A percentile compares a stretch with the other conserved stretches of the same genome.
phyloP scores from a whole-genome alignment of 2,329 filamentous ascomycete genomes.

The Orbilia blumenaviensis region DNA sequence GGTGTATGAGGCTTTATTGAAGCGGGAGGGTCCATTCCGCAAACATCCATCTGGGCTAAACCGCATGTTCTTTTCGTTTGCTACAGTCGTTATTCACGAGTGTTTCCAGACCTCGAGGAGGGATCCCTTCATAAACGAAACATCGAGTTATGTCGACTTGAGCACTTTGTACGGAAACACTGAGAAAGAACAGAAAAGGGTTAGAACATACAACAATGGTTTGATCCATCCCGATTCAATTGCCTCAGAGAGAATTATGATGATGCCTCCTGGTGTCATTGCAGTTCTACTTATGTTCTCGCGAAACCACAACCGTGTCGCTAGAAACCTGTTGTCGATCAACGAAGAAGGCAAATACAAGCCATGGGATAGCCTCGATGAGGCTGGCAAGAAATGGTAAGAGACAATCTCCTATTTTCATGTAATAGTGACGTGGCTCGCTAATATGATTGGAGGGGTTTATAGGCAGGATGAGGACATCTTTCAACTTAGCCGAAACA shows the following conservation, averaged over 20 bases:
- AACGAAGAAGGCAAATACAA: slow-evolving; percentile 70
- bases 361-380: slow-evolving; percentile 61
- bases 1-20: slow-evolving; percentile 64
- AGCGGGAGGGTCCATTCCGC: slow-evolving; percentile 68
- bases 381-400: slow-evolving; percentile 61
- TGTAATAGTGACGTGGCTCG: slow-evolving; percentile 53
- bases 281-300: slow-evolving; percentile 74
- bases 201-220: slow-evolving; percentile 71
- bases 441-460: slow-evolving; percentile 59
- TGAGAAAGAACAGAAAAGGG: slow-evolving; percentile 70
- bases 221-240: slow-evolving; percentile 77
- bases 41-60: slow-evolving; percentile 69
- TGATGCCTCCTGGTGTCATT: slow-evolving; percentile 74
- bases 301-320: slow-evolving; percentile 75
- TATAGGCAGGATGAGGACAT: slow-evolving; percentile 68
- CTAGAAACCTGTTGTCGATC: slow-evolving; percentile 70
- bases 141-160: slow-evolving; percentile 79
- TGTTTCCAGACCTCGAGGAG: slow-evolving; percentile 72
- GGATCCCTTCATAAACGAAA: slow-evolving; percentile 72
- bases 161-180: slow-evolving; percentile 77
- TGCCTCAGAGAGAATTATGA: slow-evolving; percentile 71
- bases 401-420: slow-evolving; percentile 59
- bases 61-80: slow-evolving; percentile 74
- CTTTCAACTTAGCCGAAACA: slow-evolving; percentile 50
- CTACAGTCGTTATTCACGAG: slow-evolving; percentile 62